Evolutionary conservation across 768 basidiomycete genomes (phyloP), one percentile per base, ranked within the genome.

Genomic region (Hysterangium stoloniferum): DNA sequence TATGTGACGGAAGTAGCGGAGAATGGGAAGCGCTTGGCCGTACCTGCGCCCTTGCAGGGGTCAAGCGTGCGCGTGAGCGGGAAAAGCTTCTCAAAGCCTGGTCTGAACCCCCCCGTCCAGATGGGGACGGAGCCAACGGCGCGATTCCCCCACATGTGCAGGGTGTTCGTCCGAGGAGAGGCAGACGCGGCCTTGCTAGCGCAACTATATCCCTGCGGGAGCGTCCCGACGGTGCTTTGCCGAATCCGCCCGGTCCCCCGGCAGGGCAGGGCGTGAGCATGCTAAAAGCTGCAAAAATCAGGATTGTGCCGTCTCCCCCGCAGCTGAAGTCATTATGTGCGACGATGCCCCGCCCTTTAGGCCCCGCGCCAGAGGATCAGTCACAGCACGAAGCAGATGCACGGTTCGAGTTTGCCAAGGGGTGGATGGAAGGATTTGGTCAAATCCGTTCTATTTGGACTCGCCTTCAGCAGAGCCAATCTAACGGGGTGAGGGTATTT

Each of bases 11-110:
- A n/a, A 73, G 74, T 13, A 68, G 70, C 13, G 74, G 75, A 28
- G 71, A 82, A 53, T 86, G 84, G 78, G 64, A 63, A 6, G 72
- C 73, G 4, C 57, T 92, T 2, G 86, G 85, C 0, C 76, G 76
- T 54, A 59, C 72, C 0, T 77, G 80, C 57, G 84, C 82, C 1
- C 65, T 82, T 7, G 73, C 74, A 1, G 83, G 84, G 0, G 69
- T 82, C 35, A 73, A 70, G 46, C 71, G 77, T 34, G 78, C 82
- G 1, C 78, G 74, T 57, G 82, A 82, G 53, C 68, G 79, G 35
- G 91, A 93, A 66, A 79, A 77, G 62, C 69, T 67, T 52, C 60
- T 86, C 48, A 79, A 68, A 37, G 61, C 60, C 19, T 78, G 77
- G 76, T 54, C 76, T 11, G 78, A 78, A 54, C 44, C 19, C 43